phyloP scores from a whole-genome alignment of 2,329 filamentous ascomycete genomes.

The Aspergillus tanneri region DNA sequence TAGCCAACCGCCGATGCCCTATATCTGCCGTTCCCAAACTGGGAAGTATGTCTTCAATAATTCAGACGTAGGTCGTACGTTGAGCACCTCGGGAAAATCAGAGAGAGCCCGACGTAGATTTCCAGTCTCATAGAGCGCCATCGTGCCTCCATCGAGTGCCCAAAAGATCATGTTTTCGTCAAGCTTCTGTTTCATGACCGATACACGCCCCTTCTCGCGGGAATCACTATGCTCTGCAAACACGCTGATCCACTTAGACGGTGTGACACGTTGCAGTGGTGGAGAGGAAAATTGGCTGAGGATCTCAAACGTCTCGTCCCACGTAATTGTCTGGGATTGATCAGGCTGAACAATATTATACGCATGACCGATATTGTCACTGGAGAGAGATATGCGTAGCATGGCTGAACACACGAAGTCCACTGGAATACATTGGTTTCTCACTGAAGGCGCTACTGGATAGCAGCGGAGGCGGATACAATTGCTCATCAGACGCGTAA shows the following conservation, averaged over 20 bases:
- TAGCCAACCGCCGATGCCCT: too few species aligned
- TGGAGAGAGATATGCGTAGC: slow-evolving; percentile 7
- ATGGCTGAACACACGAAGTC: slow-evolving; percentile 12
- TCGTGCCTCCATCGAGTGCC: neutral
- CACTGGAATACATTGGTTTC: slow-evolving; percentile 9
- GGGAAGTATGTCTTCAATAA: too few species aligned
- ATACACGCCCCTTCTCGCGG: too few species aligned
- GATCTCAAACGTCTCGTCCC: neutral
- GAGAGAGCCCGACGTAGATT: neutral
- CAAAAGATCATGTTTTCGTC: too few species aligned
- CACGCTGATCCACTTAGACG: neutral
- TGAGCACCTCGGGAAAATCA: too few species aligned
- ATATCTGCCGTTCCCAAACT: too few species aligned
- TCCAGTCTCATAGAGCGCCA: neutral
- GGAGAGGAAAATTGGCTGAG: neutral
- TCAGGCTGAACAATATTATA: slow-evolving; percentile 13
- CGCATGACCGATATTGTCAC: slow-evolving; percentile 7
- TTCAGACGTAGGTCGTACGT: too few species aligned
- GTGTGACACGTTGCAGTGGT: neutral
- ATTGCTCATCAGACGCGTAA: slow-evolving; percentile 11
- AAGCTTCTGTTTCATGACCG: too few species aligned
- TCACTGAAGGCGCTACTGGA: slow-evolving; percentile 1
- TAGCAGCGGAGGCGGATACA: slow-evolving; percentile 13
- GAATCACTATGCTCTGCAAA: neutral
- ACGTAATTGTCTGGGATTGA: neutral